Evolutionary conservation across 2,329 filamentous ascomycete species (phyloP).

Genomic region (Diaporthe capsici): DNA sequence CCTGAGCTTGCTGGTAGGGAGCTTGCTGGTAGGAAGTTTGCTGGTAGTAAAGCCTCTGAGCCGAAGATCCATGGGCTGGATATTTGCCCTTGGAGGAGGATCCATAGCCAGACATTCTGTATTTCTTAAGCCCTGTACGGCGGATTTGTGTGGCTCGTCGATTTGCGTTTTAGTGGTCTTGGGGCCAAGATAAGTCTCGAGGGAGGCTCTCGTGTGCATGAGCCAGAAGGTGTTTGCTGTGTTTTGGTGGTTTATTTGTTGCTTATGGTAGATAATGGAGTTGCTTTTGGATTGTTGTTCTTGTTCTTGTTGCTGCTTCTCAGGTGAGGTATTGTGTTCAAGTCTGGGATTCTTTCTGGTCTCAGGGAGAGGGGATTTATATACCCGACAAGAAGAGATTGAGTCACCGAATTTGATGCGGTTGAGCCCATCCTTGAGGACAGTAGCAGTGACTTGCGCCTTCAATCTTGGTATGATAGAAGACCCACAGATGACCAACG

Average conservation of each 20-base stretch:
- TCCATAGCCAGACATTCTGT: too few species aligned
- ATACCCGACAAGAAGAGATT: background rate
- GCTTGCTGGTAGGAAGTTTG: too few species aligned
- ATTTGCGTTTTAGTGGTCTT: too few species aligned
- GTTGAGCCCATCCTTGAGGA: background rate
- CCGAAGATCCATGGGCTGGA: too few species aligned
- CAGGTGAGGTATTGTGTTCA: background rate
- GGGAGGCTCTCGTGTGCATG: too few species aligned
- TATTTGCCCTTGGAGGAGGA: too few species aligned
- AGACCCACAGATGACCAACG: background rate
- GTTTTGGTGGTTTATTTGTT: background rate
- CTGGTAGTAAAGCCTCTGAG: too few species aligned
- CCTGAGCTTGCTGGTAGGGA: too few species aligned
- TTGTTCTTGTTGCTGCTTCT: background rate
- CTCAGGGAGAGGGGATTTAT: background rate
- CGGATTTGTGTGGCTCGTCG: too few species aligned
- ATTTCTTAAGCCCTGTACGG: too few species aligned
- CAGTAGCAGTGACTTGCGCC: background rate
- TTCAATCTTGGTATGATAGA: background rate
- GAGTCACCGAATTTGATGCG: background rate
- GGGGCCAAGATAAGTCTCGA: too few species aligned
- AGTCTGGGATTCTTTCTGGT: background rate
- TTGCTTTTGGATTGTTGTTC: background rate
- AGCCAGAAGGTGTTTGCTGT: background rate
- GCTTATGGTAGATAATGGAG: background rate